Percentiles rank a stretch among this genome's conserved stretches.
These are phyloP conservation scores for Aspergillus saccharolyticus DNA, from an alignment of 495 filamentous ascomycete species.

Conservation along the genomic window DNA sequence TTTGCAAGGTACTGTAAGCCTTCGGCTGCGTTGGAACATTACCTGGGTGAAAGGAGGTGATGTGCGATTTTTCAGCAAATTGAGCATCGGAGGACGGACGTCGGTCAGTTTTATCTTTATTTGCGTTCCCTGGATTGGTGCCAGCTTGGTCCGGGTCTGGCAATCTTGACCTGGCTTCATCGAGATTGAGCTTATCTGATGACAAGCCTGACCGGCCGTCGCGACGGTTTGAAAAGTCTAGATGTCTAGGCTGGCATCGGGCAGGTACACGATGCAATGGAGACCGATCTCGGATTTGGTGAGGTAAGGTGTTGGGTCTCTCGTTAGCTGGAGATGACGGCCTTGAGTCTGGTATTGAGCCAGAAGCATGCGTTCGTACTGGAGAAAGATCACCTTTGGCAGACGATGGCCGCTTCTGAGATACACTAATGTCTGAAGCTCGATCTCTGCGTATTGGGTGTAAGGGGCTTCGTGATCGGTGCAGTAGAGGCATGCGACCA, in stretches of 20 bases:
- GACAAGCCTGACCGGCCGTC: conserved; percentile 2
- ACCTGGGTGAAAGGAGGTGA: conserved; percentile 11
- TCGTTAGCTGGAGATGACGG: conserved; percentile 36
- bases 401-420: conserved; percentile 24
- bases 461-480: conserved; percentile 26
- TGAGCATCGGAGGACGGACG: conserved; percentile 5
- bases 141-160: conserved; percentile 3
- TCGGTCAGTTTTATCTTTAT: conserved; percentile 4
- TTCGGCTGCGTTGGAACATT: conserved; percentile 33
- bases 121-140: conserved; percentile 1
- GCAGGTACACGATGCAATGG: conserved; percentile 15
- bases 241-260: conserved; percentile 7
- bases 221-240: conserved; percentile 1
- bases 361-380: conserved; percentile 26
- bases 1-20: conserved; percentile 28
- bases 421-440: conserved; percentile 5
- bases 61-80: conserved; percentile 2
- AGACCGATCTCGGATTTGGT: conserved; percentile 24
- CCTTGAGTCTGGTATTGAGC: conserved; percentile 37
- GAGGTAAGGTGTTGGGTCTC: conserved; percentile 14
- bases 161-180: conserved; percentile 8
- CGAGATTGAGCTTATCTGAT: conserved; percentile 3
- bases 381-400: conserved; percentile 22
- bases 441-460: conserved; percentile 18
- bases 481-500: conserved; percentile 8